Conservation (phyloP, 352 stramenopile genomes). For the Thalassiosira sp. region DNA sequence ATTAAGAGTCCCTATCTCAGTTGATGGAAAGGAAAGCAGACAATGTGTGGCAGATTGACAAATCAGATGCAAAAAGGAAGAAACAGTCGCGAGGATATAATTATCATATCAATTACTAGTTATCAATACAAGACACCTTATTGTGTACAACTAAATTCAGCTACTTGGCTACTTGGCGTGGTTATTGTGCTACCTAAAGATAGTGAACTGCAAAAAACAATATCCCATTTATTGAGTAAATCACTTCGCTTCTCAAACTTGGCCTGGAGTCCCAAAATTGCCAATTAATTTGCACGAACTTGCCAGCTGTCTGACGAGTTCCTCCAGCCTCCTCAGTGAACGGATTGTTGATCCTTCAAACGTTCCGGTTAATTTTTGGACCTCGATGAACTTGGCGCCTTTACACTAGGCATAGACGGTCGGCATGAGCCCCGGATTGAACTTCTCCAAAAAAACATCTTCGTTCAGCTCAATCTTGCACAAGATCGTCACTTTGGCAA, state of each 20-base stretch:
- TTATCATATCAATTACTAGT: too few relatives aligned
- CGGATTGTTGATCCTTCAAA: conserved; percentile 99
- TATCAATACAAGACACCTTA: too few relatives aligned
- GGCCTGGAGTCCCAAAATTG: conserved; percentile 93
- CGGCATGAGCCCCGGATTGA: conserved; percentile 98
- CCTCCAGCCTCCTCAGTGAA: conserved; percentile 94
- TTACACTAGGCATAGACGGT: conserved; percentile 96
- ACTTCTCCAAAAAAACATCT: conserved; percentile 96
- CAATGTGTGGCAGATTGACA: too few relatives aligned
- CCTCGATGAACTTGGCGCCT: conserved; percentile 98
- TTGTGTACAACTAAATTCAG: too few relatives aligned
- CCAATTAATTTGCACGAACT: conserved; percentile 95
- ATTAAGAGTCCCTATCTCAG: too few relatives aligned
- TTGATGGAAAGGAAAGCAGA: too few relatives aligned
- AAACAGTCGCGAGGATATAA: too few relatives aligned
- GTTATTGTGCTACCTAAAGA: conserved; percentile 88
- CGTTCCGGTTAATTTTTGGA: conserved; percentile 96
- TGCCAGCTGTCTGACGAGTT: conserved; percentile 96
- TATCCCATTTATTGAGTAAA: conserved; percentile 98
- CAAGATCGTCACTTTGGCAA: conserved; percentile 73
- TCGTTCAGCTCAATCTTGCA: conserved; percentile 90
- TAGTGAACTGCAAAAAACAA: conserved; percentile 99
- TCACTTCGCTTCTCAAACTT: conserved; percentile 97
- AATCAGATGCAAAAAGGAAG: too few relatives aligned
- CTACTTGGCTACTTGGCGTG: too few relatives aligned